Base-by-base conservation (phyloP, 2,329 filamentous ascomycete species). In the Apiospora malaysiana region DNA sequence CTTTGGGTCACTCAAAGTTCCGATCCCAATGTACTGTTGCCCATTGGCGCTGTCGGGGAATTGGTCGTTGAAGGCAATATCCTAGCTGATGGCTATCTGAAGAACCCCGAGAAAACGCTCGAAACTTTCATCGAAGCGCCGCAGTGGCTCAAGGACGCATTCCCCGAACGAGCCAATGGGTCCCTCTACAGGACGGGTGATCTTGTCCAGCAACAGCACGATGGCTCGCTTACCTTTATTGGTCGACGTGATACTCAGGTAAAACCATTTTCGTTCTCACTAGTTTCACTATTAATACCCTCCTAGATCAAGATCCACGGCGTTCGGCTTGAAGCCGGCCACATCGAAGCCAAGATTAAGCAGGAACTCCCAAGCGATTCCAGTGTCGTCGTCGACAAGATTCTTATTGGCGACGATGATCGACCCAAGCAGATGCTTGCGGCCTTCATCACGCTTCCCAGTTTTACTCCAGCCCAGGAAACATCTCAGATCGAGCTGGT, bases 211-310 rank as follows among this genome's bases (percentile, higher is more conserved):
- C 80, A 66, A 69, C 70, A n/a, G 25, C 68, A 45, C 1, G 77
- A 80, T 51, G 82, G 81, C 27, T 68, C 75, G 0, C 67, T 84
- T 10, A 70, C 74, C 2, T 76, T 79, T 70, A 63, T 77, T 3
- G 79, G 81, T 9, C 79, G 82, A 8, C 79, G 81, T 14, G 82
- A 84, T 71, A 78, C 77, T 1, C 79, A 82, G 59, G 74, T 83
- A 63, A 32, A n/a, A 37, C 0, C 8, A 23, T 5, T 18, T 4
- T 63, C 56, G 8, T 10, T 1, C 21, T 8, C n/a, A 32, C 2
- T 6, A 18, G 1, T 45, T 16, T 45, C 12, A 45, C 14, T 14
- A 47, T 51, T 69, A 65, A 69, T 37, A 14, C 23, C 21, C 1
- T 14, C 4, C 5, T 23, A 63, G 56, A 63, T 63, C 56, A 70